Evolutionary conservation across 2,329 filamentous ascomycete species (phyloP).

Genomic region (Talaromyces atroroseus): DNA sequence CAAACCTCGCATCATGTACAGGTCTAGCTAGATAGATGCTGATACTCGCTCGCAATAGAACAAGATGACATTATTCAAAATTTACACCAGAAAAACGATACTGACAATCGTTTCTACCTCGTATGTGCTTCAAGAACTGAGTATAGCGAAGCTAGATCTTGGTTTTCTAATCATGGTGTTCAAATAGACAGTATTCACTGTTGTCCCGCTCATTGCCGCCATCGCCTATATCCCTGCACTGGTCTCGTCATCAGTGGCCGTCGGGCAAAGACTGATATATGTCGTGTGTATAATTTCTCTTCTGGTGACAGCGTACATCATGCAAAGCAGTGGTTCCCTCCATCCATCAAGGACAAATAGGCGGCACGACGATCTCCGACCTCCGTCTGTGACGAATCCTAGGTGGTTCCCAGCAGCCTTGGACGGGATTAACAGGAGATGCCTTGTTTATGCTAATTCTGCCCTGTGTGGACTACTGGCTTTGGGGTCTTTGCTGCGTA

Average conservation of each 20-base stretch:
- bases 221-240: conserved; percentile 29
- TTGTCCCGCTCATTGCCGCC: conserved; percentile 29
- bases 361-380: conserved; percentile 13
- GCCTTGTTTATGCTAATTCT: conserved; percentile 2
- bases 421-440: not conserved
- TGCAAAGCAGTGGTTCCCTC: conserved; percentile 26
- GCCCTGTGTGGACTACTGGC: conserved; percentile 26
- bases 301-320: conserved; percentile 33
- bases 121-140: conserved; percentile 22
- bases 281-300: conserved; percentile 33
- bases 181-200: conserved; percentile 29
- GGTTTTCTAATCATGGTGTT: conserved; percentile 15
- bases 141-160: not conserved
- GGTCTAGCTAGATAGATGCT: conserved; percentile 3
- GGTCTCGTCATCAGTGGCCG: conserved; percentile 19
- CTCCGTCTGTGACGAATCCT: not conserved
- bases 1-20: not conserved
- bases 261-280: conserved; percentile 23
- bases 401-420: not conserved
- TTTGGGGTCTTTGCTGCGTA: conserved; percentile 24
- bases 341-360: conserved; percentile 23
- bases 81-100: conserved; percentile 32
- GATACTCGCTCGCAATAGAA: conserved; percentile 23
- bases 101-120: conserved; percentile 36
- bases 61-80: conserved; percentile 38